Conservation (phyloP, 805 yeast species). For the Schizosaccharomyces osmophilus region DNA sequence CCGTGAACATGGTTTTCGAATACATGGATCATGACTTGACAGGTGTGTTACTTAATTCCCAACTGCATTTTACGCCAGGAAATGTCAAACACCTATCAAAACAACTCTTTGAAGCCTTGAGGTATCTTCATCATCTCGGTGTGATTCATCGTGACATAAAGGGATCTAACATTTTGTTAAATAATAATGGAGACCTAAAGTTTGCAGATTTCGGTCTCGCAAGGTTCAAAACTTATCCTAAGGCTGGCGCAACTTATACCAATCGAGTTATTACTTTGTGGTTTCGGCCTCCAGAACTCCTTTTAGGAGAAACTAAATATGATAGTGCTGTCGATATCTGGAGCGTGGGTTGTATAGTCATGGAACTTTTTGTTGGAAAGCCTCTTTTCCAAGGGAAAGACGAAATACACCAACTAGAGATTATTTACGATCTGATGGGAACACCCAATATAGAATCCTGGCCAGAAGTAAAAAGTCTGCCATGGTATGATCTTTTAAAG, state of each 20-base stretch:
- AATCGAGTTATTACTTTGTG: slow-evolving; percentile 87
- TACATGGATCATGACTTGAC: slow-evolving; percentile 85
- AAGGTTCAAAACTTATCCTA: slow-evolving; percentile 16
- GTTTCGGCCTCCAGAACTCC: slow-evolving; percentile 90
- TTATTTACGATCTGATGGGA: slow-evolving; percentile 67
- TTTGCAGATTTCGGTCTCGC: slow-evolving; percentile 94
- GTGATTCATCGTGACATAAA: slow-evolving; percentile 76
- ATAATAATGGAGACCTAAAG: slow-evolving; percentile 50
- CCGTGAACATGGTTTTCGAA: slow-evolving; percentile 73
- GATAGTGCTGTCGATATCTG: slow-evolving; percentile 82
- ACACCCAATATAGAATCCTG: slow-evolving; percentile 50
- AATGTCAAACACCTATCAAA: slow-evolving; percentile 63
- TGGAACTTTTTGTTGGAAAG: slow-evolving; percentile 49
- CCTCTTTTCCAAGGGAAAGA: slow-evolving; percentile 76
- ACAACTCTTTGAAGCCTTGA: slow-evolving; percentile 59
- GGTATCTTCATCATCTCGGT: slow-evolving; percentile 43
- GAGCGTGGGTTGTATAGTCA: slow-evolving; percentile 84
- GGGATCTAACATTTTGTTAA: slow-evolving; percentile 80
- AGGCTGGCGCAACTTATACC: slow-evolving; percentile 50
- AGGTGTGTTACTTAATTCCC: slow-evolving; percentile 61
- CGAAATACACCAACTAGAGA: slow-evolving; percentile 59
- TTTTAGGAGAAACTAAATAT: slow-evolving; percentile 74
- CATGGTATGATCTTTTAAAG: slow-evolving; percentile 76
- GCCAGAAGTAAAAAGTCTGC: slow-evolving; percentile 57
- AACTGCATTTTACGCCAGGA: slow-evolving; percentile 32